A percentile compares a stretch with the other conserved stretches of the same genome.
These are phyloP conservation scores for Orbilia oligospora DNA, from an alignment of 2,329 filamentous ascomycete genomes.

Conservation along the genomic window DNA sequence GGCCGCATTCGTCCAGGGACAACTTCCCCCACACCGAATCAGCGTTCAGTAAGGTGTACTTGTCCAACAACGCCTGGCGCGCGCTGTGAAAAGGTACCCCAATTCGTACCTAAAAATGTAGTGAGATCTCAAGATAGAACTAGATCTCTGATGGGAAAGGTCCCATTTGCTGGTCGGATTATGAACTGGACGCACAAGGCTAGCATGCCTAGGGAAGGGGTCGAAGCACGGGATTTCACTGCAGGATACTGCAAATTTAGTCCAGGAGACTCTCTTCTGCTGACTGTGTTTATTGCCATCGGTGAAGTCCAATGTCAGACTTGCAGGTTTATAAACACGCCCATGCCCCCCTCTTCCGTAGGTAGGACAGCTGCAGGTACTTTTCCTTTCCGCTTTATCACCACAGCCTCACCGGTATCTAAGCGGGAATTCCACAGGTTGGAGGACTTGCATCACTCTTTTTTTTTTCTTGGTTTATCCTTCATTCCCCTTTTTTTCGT, in stretches of 20 bases:
- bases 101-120: neutral
- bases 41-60: conserved; percentile 9
- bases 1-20: conserved; percentile 28
- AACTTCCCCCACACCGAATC: conserved; percentile 30
- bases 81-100: conserved; percentile 15
- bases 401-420: conserved; percentile 34
- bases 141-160: conserved; percentile 1
- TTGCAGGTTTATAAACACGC: conserved; percentile 33
- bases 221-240: conserved; percentile 16
- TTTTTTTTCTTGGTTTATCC: neutral
- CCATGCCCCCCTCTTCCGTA: conserved; percentile 23
- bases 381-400: conserved; percentile 26
- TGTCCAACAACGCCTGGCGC: conserved; percentile 45
- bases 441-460: conserved; percentile 9
- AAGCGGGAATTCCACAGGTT: conserved; percentile 33
- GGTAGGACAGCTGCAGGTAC: conserved; percentile 23
- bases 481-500: conserved; percentile 28
- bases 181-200: neutral
- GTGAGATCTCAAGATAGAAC: conserved; percentile 51
- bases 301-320: conserved; percentile 20
- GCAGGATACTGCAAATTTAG: conserved; percentile 11
- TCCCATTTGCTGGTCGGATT: conserved; percentile 13
- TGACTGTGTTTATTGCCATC: conserved; percentile 21
- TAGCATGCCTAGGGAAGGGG: conserved; percentile 2
- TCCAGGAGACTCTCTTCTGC: conserved; percentile 6